Evolutionary conservation across 129 eudicot genomes (phyloP), one percentile per base, ranked within the genome.

Genomic region (Kitagawia praeruptora): DNA sequence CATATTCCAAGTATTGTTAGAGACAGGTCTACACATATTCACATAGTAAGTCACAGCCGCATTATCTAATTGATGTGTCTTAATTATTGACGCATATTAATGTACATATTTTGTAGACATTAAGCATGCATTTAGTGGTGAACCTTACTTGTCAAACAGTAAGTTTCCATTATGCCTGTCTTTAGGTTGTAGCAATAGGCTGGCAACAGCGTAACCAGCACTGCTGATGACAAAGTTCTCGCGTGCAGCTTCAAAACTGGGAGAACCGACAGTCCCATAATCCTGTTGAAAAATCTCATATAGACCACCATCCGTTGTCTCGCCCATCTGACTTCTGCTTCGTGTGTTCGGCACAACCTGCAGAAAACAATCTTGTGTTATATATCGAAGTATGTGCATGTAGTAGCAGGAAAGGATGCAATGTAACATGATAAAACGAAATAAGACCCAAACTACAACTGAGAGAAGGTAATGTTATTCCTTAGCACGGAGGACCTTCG

Each of bases 311-410:
- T 96, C 99, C 40, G 90, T 96, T 58, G 93, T 92, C 86, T 92
- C 99, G 72, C 99, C 99, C 99, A 96, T 96, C 88, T 96, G 99
- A 85, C 98, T 96, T 87, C 99, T 89, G 88, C 99, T 96, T 66
- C 99, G 87, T 78, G 99, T 83, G 80, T 96, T 92, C 48, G 98
- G 98, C 83, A 96, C 99, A 84, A 92, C 99, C 99, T 96, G 88
- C 83, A 73, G 72, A 85, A 44, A 53, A 41, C 47, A 18, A 80
- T 49, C 58, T 51, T 14, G 13, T 44, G 76, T 34, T 38, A 46
- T 40, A 46, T 0, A 46, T 47, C 8, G n/a, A 44, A 19, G 54
- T 14, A 41, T 44, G 13, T 73, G 37, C 53, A 70, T 66, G 14
- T 23, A 41, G 44, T 73, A 44, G 16, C 6, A 73, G 54, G 19